Evolutionary conservation across 768 basidiomycete species (phyloP).

Genomic region (Lentinus brumalis): DNA sequence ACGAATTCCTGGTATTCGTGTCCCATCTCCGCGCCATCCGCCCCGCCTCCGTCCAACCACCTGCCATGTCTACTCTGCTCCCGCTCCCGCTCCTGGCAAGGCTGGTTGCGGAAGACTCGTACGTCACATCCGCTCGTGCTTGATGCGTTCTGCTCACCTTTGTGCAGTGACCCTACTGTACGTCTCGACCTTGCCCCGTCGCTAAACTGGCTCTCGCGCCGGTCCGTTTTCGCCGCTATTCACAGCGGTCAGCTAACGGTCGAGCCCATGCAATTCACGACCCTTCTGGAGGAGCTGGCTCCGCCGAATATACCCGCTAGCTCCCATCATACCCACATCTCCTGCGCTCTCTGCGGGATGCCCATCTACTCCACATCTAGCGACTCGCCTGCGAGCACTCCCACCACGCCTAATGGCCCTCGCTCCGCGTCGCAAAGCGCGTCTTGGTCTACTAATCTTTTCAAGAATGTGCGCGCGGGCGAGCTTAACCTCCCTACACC

Average conservation of each 20-base stretch:
- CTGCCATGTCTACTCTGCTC: slow-evolving; percentile 73
- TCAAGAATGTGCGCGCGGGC: slow-evolving; percentile 53
- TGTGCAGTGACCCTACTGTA: slow-evolving; percentile 80
- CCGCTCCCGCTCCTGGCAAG: slow-evolving; percentile 78
- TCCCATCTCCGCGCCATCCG: slow-evolving; percentile 75
- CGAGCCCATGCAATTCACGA: slow-evolving; percentile 74
- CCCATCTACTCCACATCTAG: slow-evolving; percentile 44
- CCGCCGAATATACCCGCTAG: slow-evolving; percentile 47
- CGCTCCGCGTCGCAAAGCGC: slow-evolving; percentile 30
- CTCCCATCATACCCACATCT: slow-evolving; percentile 51
- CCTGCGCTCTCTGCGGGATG: slow-evolving; percentile 80
- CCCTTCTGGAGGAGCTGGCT: slow-evolving; percentile 58
- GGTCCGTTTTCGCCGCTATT: slow-evolving; percentile 82
- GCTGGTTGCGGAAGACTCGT: slow-evolving; percentile 83
- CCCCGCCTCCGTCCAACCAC: slow-evolving; percentile 57
- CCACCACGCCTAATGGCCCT: slow-evolving; percentile 38
- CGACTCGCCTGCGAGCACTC: slow-evolving; percentile 27
- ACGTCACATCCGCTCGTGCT: slow-evolving; percentile 39
- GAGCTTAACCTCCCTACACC: slow-evolving; percentile 27
- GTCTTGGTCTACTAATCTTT: slow-evolving; percentile 58
- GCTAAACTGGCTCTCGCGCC: slow-evolving; percentile 90
- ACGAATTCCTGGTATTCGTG: slow-evolving; percentile 79
- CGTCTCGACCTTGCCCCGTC: slow-evolving; percentile 94
- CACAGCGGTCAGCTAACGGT: slow-evolving; percentile 85
- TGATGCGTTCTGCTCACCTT: neutral